Base-by-base conservation (phyloP, 352 stramenopile species). In the Globisporangium polare region DNA sequence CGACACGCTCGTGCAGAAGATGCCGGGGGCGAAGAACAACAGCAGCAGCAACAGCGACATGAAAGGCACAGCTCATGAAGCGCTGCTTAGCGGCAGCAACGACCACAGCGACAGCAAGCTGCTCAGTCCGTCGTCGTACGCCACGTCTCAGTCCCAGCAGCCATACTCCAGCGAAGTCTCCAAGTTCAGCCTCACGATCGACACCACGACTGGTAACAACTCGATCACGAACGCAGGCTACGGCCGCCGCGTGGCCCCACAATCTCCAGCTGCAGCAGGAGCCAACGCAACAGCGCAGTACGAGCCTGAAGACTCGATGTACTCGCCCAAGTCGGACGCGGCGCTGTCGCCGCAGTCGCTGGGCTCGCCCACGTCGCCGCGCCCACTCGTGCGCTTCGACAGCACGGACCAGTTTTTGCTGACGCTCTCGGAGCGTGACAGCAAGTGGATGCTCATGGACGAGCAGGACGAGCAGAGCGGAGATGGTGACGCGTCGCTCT, bases 401-500 rank as follows among this genome's bases (percentile, higher is more conserved):
- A 92, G 82, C 60, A 94, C 85, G 4, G 85, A 94, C 49, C 78
- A 73, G 17, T 91, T 88, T 53, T 61, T 94, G 29, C 69, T 80
- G 20, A 82, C 80, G 31, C 70, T 91, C 15, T 82, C 80, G 10
- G 83, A 90, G 45, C 79, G 83, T 39, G 85, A 94, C 56, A 88
- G 75, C 31, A 90, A 89, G 66, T 63, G 65, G 2, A 43, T 86
- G 7, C 80, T 85, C 24, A 72, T 88, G 46, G 80, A 86, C 29
- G 82, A 86, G 29, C 65, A 76, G 58, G 66, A 52, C 6, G 63
- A 79, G 20, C 41, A 46, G 41, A 46, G 5, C 22, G 62, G 33
- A 47, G 68, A n/a, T 33, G 41, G 15, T 51, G 15, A 50, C 24
- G 49, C 68, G 3, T 31, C 68, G n/a, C 45, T 62, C 45, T 59